A percentile compares a stretch with the other conserved stretches of the same genome.
These are phyloP conservation scores for Verbena officinalis DNA, from an alignment of 257 asterid genomes.

Conservation along the genomic window DNA sequence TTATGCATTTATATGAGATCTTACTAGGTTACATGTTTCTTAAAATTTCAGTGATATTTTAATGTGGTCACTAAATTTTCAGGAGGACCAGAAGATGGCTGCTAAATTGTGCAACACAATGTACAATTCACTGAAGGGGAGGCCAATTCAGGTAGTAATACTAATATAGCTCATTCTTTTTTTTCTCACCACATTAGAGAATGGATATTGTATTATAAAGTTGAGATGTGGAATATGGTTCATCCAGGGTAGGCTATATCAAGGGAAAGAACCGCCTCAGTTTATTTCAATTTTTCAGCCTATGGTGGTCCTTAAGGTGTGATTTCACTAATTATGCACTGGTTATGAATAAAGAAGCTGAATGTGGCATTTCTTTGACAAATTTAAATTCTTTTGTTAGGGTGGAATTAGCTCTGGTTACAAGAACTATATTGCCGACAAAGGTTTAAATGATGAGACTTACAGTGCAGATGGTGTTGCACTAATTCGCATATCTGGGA, in stretches of 20 bases:
- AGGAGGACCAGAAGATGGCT: slow-evolving; percentile 82
- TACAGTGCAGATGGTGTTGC: slow-evolving; percentile 82
- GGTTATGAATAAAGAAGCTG: slow-evolving; percentile 15
- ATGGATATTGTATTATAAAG: slow-evolving; percentile 11
- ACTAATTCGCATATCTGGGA: slow-evolving; percentile 78
- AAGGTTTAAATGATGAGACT: slow-evolving; percentile 91
- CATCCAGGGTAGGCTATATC: slow-evolving; percentile 80
- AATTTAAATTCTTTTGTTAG: slow-evolving; percentile 44
- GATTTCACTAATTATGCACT: slow-evolving; percentile 7
- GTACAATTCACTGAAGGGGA: slow-evolving; percentile 88
- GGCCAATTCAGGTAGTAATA: slow-evolving; percentile 79
- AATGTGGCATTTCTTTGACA: slow-evolving; percentile 18
- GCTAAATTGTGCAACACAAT: slow-evolving; percentile 58
- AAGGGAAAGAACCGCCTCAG: slow-evolving; percentile 98
- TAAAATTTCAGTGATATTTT: neutral
- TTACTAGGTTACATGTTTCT: neutral
- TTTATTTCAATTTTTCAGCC: slow-evolving; percentile 90
- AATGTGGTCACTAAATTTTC: slow-evolving; percentile 26
- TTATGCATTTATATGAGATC: too few species aligned
- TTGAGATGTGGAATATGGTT: slow-evolving; percentile 15
- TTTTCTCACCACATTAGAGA: slow-evolving; percentile 21
- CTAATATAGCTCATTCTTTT: slow-evolving; percentile 8
- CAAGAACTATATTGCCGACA: slow-evolving; percentile 78
- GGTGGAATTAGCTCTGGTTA: slow-evolving; percentile 96
- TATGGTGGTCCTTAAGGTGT: slow-evolving; percentile 95